Percentiles rank a stretch among this genome's conserved stretches.
These are phyloP conservation scores for Xylaria sp. DNA, from an alignment of 2,329 filamentous ascomycete genomes.

Conservation along the genomic window DNA sequence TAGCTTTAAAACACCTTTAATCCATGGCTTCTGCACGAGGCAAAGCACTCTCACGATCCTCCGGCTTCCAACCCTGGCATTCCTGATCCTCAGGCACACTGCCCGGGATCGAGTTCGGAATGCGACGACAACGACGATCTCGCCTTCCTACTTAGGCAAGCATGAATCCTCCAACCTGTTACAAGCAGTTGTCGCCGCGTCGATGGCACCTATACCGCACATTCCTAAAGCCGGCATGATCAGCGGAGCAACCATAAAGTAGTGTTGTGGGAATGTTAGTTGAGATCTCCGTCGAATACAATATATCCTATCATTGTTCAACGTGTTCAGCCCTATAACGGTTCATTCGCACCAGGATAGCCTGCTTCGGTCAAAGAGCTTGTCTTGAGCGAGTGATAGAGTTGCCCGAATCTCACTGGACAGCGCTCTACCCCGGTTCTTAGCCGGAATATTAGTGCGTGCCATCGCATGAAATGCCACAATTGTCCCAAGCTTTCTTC, in stretches of 20 bases:
- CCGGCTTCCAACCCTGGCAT: slow-evolving; percentile 23
- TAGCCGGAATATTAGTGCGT: neutral
- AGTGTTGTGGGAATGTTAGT: neutral
- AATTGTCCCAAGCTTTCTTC: slow-evolving; percentile 1
- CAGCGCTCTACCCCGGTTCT: neutral
- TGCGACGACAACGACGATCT: slow-evolving; percentile 15
- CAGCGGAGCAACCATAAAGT: neutral
- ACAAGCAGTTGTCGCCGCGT: slow-evolving; percentile 7
- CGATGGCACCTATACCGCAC: neutral
- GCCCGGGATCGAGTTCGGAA: slow-evolving; percentile 14
- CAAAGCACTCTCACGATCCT: slow-evolving; percentile 6
- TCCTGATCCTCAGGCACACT: neutral
- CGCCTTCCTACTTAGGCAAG: slow-evolving; percentile 37
- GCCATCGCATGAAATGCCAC: neutral
- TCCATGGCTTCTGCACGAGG: neutral
- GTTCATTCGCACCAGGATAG: neutral
- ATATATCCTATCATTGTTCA: slow-evolving; percentile 14
- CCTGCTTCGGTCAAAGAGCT: neutral
- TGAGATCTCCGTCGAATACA: neutral
- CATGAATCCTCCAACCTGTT: slow-evolving; percentile 28
- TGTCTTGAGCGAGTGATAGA: neutral
- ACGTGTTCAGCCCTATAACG: slow-evolving; percentile 17
- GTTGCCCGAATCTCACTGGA: neutral
- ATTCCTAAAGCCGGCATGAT: slow-evolving; percentile 2
- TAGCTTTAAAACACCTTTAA: neutral